phyloP scores from a whole-genome alignment of 108 stramenopile species.

The Cyclotella atomus region DNA sequence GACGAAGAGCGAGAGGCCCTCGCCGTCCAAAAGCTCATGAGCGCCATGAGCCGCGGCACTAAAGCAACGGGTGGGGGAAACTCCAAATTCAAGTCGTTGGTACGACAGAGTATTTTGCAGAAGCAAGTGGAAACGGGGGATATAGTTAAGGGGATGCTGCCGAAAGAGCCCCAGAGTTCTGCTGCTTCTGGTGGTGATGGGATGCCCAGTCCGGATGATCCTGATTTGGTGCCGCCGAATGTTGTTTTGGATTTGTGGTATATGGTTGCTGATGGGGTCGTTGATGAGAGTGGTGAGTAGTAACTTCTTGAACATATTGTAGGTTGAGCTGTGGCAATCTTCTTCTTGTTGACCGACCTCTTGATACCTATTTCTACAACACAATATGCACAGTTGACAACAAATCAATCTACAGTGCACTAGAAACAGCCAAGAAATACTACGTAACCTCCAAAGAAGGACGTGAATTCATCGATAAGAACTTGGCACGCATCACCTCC shows the following conservation, averaged over 20 bases:
- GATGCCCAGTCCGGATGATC: too few species aligned
- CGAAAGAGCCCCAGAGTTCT: too few species aligned
- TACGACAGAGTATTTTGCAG: background rate
- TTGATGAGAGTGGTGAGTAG: background rate
- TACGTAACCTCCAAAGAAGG: background rate
- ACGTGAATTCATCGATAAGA: background rate
- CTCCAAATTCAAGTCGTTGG: background rate
- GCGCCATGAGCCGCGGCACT: background rate
- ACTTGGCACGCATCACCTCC: background rate
- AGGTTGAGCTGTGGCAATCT: background rate
- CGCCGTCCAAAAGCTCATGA: background rate
- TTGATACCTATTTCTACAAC: background rate
- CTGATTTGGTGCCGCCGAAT: background rate
- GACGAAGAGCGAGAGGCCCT: background rate
- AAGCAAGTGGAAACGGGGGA: background rate
- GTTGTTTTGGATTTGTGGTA: background rate
- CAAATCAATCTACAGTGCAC: background rate
- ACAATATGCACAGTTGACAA: background rate
- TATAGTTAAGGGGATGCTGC: background rate
- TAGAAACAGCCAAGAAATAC: conserved; percentile 2
- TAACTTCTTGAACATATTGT: background rate
- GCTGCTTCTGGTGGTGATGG: too few species aligned
- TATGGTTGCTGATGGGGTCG: background rate
- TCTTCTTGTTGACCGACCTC: background rate
- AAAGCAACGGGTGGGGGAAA: background rate